Evolutionary conservation across 225 moss, liverwort and hornwort genomes (phyloP).

Genomic region (Lunularia cruciata): DNA sequence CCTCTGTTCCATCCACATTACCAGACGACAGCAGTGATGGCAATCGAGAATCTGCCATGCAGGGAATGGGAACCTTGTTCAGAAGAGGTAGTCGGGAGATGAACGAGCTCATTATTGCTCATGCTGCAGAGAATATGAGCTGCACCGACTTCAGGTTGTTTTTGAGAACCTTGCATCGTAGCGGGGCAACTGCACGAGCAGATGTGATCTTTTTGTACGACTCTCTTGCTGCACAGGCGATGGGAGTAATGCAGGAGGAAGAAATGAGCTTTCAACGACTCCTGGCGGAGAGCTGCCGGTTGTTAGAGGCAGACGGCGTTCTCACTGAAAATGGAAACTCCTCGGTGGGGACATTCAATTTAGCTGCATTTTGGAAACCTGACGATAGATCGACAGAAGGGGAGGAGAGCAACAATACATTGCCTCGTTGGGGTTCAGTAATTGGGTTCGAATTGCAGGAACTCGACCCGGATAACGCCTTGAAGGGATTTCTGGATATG

Average conservation of each 20-base stretch:
- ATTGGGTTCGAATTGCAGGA: constrained; percentile 35
- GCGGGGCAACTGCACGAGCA: constrained; percentile 25
- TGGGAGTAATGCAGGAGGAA: constrained; percentile 21
- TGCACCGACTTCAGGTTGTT: constrained; percentile 21
- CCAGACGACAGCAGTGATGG: background rate
- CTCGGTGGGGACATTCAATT: constrained; percentile 15
- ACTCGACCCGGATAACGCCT: constrained; percentile 31
- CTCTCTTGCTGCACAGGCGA: constrained; percentile 6
- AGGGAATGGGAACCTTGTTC: constrained; percentile 32
- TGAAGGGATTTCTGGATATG: constrained; percentile 19
- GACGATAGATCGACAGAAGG: background rate
- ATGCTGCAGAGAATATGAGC: constrained; percentile 18
- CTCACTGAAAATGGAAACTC: background rate
- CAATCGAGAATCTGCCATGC: constrained; percentile 12
- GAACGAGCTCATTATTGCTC: constrained; percentile 27
- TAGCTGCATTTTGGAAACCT: constrained; percentile 16
- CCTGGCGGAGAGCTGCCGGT: constrained; percentile 1
- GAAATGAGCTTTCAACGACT: constrained; percentile 27
- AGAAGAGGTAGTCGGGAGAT: constrained; percentile 20
- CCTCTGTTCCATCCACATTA: background rate
- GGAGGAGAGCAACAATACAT: background rate
- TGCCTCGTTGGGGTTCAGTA: constrained; percentile 28
- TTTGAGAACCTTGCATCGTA: constrained; percentile 27
- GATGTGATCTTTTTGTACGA: constrained; percentile 28
- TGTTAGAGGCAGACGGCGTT: background rate